Evolutionary conservation across 1,139 yeast species (phyloP), one percentile per base, ranked within the genome.

Genomic region (Trichomonascaceae sp.): DNA sequence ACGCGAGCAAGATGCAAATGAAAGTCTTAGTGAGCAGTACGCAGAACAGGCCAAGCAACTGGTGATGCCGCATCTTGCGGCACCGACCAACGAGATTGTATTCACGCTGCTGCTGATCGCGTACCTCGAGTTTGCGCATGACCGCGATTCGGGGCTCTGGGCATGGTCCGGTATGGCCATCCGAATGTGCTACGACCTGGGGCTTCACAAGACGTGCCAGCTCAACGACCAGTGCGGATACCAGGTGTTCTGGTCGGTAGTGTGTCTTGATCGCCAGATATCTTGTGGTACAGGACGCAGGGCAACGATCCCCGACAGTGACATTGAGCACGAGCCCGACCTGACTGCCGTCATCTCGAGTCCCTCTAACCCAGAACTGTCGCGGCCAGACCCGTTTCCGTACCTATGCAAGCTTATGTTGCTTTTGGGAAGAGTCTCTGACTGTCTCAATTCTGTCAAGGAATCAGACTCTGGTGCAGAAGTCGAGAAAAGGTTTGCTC

Each of bases 121-220:
- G 2, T 48, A 50, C 35, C 39, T 43, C 17, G 54, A 50, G 31
- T 50, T 50, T 41, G 51, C 44, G 3, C 46, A 45, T 17, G 54
- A 50, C 29, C 38, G 52, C 13, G 54, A 50, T 30, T 47, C 52
- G 6, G 54, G 54, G 0, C 38, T 50, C 22, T 50, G 54, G 54
- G 38, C 47, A 20, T 50, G 54, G 54, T 42, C 47, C 3, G 54
- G 54, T 3, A 47, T 50, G 43, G 54, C 54, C 2, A 47, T 50
- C 23, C 43, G 54, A 6, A 50, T 50, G 54, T 43, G 53, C 35
- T 41, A 38, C 37, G 54, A 50, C 29, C 39, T 50, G 22, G 54
- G 54, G 3, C 41, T 50, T 2, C 54, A 50, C 29, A 50, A 50
- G 23, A 11, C 11, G 23, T 8, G 11, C 11, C 23, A 6, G n/a